Conservation (phyloP, 805 yeast species). For the Lipomyces kockii region DNA sequence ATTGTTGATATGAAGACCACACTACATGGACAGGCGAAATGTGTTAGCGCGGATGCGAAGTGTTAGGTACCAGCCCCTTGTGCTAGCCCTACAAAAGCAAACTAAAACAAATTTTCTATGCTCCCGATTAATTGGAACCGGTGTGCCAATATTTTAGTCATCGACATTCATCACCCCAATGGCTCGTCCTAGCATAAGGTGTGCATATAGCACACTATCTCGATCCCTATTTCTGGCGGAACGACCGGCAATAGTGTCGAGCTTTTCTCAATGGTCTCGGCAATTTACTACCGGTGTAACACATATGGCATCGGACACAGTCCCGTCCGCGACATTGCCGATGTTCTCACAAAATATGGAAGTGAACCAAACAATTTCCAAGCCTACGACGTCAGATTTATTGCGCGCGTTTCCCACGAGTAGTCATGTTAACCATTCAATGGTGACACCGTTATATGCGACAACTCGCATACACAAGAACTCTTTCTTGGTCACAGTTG, state of each 20-base stretch:
- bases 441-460: constrained; percentile 66
- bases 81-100: neutral
- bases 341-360: constrained; percentile 4
- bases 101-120: neutral
- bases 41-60: neutral
- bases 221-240: neutral
- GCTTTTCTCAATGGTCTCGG: constrained; percentile 1
- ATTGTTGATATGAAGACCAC: neutral
- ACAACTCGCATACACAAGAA: constrained; percentile 78
- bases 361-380: constrained; percentile 21
- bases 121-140: neutral
- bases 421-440: constrained; percentile 14
- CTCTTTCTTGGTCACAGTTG: constrained; percentile 87
- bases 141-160: too few species aligned
- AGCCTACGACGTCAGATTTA: constrained; percentile 25
- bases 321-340: constrained; percentile 11
- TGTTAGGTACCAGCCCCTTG: neutral
- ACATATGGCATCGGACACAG: neutral
- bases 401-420: constrained; percentile 23
- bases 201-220: neutral
- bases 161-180: neutral
- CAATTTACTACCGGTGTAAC: neutral
- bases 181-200: constrained; percentile 3
- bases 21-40: too few species aligned
- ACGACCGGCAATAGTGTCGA: neutral